Base-by-base conservation (phyloP, 2,329 filamentous ascomycete species). In the Venturiaceae sp. region DNA sequence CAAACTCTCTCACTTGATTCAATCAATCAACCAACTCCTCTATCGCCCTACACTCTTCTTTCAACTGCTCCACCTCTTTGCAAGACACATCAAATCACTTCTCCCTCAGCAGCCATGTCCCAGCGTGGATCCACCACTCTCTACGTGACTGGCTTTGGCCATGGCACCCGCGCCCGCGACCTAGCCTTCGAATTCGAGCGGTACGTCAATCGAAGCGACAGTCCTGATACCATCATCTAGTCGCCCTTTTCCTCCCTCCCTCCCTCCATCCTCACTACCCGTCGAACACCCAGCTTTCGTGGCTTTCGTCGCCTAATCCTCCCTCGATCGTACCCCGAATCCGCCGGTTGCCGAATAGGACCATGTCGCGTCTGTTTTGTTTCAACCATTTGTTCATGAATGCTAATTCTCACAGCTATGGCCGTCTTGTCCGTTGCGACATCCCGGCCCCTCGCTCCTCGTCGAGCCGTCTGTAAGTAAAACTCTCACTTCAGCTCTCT, bases 141-240 rank as follows among this genome's bases (percentile, higher is more conserved):
- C 67, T 97, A 97, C 81, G 92, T 97, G 76, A 96, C 92, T 72
- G 94, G 94, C 83, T 99, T 99, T 77, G 95, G 92, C 83, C 91
- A 96, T 78, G 91, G 92, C 76, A 96, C 92, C 75, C 90, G 94
- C 81, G 91, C 94, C 75, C 90, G 94, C 85, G 92, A 99, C 82
- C 89, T 97, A 75, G 91, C 92, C 81, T 96, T 95, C 88, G 92
- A 97, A 83, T 97, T 97, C 88, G 92, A 97, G 92, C 91, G 92
- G 90, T 96, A 96, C 85, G 92, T 95, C 82, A 81, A 75, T 77
- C 78, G 71, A 56, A 33, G 52, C 52, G 34, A 23, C 69, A 69
- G 69, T 57, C 32, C 21, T 36, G 23, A 66, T 68, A 71, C 73
- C 75, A 73, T 73, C 73, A 44, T 50, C 44, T 21, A 39, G 53